phyloP scores from a whole-genome alignment of 1,139 yeast species.

The Candida labiduridarum region DNA sequence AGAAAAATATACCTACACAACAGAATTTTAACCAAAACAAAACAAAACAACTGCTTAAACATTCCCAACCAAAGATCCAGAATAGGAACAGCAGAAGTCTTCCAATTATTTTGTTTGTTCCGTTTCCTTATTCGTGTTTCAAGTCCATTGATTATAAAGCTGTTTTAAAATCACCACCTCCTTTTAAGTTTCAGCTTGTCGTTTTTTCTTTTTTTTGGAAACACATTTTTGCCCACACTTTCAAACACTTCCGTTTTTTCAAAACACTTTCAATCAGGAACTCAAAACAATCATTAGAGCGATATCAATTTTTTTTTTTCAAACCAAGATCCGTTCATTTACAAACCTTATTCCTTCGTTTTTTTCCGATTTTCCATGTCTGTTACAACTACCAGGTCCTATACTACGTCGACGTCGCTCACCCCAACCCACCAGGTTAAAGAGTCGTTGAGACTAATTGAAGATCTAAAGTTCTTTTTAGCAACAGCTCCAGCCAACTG shows the following conservation, averaged over 20 bases:
- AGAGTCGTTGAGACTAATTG: constrained; percentile 65
- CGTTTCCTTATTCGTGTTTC: neutral
- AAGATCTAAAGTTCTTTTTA: constrained; percentile 78
- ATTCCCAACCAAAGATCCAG: neutral
- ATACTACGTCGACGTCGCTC: neutral
- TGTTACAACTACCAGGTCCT: constrained; percentile 3
- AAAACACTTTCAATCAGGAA: neutral
- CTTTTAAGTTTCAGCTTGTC: neutral
- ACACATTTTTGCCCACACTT: neutral
- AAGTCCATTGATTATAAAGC: neutral
- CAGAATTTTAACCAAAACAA: too few species aligned
- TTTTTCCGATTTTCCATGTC: neutral
- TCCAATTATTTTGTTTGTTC: neutral
- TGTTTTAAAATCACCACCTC: constrained; percentile 1
- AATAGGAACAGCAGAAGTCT: too few species aligned
- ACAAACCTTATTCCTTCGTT: too few species aligned
- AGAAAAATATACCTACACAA: neutral
- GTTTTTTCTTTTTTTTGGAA: constrained; percentile 1
- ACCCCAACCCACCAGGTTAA: constrained; percentile 23
- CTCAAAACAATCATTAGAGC: neutral
- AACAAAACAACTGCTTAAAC: neutral
- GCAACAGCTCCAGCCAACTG: constrained; percentile 95
- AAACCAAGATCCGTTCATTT: neutral
- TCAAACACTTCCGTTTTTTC: neutral
- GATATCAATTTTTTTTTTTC: neutral